These are phyloP conservation scores for Geoglossum glabrum DNA, from an alignment of 495 filamentous ascomycete genomes.

Conservation along the genomic window DNA sequence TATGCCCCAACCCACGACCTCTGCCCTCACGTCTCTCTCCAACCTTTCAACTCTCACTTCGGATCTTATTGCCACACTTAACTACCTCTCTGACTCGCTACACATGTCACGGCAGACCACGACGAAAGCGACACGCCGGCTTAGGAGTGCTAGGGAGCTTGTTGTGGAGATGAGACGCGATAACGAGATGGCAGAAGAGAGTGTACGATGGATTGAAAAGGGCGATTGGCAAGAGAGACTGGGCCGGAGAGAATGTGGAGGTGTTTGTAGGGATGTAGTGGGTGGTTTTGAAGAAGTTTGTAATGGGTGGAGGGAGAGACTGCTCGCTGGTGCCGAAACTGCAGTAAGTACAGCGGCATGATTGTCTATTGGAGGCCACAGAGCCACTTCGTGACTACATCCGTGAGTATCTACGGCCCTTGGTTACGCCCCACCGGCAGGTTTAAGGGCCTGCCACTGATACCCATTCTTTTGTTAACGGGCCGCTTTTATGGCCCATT, in stretches of 20 bases:
- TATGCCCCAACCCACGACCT: conserved; percentile 15
- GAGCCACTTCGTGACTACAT: background rate
- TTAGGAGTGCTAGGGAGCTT: conserved; percentile 57
- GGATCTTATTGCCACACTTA: conserved; percentile 61
- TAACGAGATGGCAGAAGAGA: conserved; percentile 60
- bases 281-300: conserved; percentile 82
- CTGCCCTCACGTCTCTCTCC: conserved; percentile 22
- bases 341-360: background rate
- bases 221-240: conserved; percentile 66
- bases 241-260: conserved; percentile 51
- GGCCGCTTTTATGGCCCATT: background rate
- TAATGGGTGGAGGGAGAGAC: conserved; percentile 4
- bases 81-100: conserved; percentile 71
- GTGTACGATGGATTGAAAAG: conserved; percentile 54
- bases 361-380: background rate
- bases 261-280: conserved; percentile 65
- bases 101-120: conserved; percentile 87
- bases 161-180: conserved; percentile 69
- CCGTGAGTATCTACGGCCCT: background rate
- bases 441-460: background rate
- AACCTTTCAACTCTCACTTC: conserved; percentile 46
- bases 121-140: conserved; percentile 49
- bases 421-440: background rate
- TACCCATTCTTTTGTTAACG: background rate
- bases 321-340: background rate